Evolutionary conservation across 768 basidiomycete genomes (phyloP).

Genomic region (Lentinula detonsa): DNA sequence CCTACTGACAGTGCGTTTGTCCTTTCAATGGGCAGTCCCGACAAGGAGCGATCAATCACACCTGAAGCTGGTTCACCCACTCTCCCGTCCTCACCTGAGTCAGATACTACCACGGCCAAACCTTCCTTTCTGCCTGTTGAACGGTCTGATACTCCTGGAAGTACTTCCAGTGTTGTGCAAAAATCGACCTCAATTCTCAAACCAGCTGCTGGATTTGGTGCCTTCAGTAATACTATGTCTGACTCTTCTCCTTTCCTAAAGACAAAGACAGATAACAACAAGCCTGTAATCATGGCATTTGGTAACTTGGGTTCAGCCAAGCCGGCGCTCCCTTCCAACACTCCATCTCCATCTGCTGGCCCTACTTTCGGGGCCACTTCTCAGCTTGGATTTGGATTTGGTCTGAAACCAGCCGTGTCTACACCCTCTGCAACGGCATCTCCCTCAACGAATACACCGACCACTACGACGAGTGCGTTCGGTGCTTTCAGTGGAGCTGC

Average conservation of each 20-base stretch:
- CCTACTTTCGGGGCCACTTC: slow-evolving; percentile 33
- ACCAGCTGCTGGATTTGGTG: slow-evolving; percentile 29
- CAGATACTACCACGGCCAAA: slow-evolving; percentile 2
- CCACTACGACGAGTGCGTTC: slow-evolving; percentile 37
- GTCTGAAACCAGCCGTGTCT: slow-evolving; percentile 25
- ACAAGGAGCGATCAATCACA: neutral
- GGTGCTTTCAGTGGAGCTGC: slow-evolving; percentile 41
- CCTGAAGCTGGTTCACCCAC: neutral
- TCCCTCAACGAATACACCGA: slow-evolving; percentile 14
- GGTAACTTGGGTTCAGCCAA: slow-evolving; percentile 7
- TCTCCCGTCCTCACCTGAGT: neutral
- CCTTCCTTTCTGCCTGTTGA: slow-evolving; percentile 18
- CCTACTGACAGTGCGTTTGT: neutral
- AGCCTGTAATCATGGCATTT: slow-evolving; percentile 33
- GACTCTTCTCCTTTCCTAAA: slow-evolving; percentile 52
- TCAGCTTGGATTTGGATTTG: slow-evolving; percentile 18
- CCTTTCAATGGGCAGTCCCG: neutral
- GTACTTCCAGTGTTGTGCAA: slow-evolving; percentile 35
- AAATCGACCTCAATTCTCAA: slow-evolving; percentile 32
- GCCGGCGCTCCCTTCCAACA: slow-evolving; percentile 13
- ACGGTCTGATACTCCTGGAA: slow-evolving; percentile 7
- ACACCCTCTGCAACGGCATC: slow-evolving; percentile 9
- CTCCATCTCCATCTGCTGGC: slow-evolving; percentile 10
- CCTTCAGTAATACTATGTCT: slow-evolving; percentile 37
- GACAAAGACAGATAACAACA: slow-evolving; percentile 18